A percentile compares a stretch with the other conserved stretches of the same genome.
phyloP scores from a whole-genome alignment of 768 basidiomycete species.

The Tricholoma sp. region DNA sequence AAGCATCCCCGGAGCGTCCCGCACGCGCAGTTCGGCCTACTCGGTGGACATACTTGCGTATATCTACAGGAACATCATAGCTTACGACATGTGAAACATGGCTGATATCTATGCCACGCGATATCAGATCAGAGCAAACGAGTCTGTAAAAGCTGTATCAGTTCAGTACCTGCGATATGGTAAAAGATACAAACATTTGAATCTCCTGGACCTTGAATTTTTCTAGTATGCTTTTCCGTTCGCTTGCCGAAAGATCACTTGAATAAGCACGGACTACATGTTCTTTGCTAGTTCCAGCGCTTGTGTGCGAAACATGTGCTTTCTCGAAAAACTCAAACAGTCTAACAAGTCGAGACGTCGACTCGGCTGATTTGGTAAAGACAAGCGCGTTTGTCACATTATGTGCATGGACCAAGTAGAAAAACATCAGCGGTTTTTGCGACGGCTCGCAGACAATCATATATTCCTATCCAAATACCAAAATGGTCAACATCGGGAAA shows the following conservation, averaged over 20 bases:
- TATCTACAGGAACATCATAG: constrained; percentile 95
- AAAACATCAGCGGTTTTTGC: constrained; percentile 84
- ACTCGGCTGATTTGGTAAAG: constrained; percentile 97
- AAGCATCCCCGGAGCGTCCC: constrained; percentile 82
- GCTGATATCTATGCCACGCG: constrained; percentile 92
- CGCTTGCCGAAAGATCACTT: constrained; percentile 69
- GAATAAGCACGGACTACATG: constrained; percentile 73
- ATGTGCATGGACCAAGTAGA: constrained; percentile 71
- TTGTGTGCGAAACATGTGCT: constrained; percentile 20
- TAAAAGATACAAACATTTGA: constrained; percentile 58
- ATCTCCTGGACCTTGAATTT: constrained; percentile 79
- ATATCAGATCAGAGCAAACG: constrained; percentile 94
- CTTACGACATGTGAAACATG: constrained; percentile 91
- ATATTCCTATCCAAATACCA: constrained; percentile 56
- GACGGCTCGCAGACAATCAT: constrained; percentile 77
- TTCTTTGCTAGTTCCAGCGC: constrained; percentile 14
- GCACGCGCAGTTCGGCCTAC: constrained; percentile 96
- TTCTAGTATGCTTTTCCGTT: constrained; percentile 73
- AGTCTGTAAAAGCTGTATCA: constrained; percentile 44
- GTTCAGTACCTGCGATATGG: constrained; percentile 4
- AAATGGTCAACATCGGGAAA: neutral
- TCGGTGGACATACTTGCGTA: constrained; percentile 97
- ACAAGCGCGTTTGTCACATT: constrained; percentile 70
- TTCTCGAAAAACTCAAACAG: constrained; percentile 80
- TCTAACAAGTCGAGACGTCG: constrained; percentile 74